Conservation (phyloP, 1,284 basidiomycete genomes). For the Pterula multifida region DNA sequence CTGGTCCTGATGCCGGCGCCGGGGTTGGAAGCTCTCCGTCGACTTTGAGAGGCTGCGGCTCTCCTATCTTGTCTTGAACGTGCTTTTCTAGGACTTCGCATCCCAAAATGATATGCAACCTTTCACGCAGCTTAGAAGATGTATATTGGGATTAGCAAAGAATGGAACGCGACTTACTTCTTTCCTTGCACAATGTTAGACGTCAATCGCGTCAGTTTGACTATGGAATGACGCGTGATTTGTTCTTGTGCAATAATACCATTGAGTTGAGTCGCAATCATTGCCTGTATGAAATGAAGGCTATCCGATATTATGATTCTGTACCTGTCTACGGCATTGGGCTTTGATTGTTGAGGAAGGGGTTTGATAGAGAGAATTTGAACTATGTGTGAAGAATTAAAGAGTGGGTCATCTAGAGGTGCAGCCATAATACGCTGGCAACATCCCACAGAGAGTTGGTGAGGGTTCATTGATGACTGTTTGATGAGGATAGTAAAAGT, state of each 20-base stretch:
- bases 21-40: neutral
- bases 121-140: constrained; percentile 19
- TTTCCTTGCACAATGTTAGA: constrained; percentile 81
- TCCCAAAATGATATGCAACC: constrained; percentile 77
- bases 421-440: constrained; percentile 37
- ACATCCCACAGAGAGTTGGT: constrained; percentile 47
- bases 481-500: neutral
- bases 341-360: constrained; percentile 37
- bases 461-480: constrained; percentile 19
- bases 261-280: constrained; percentile 93
- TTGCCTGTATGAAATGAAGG: constrained; percentile 74
- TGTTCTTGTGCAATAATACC: constrained; percentile 57
- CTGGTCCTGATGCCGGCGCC: constrained; percentile 6
- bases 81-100: constrained; percentile 21
- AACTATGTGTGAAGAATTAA: constrained; percentile 49
- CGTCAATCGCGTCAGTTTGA: constrained; percentile 68
- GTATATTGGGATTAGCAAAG: constrained; percentile 2
- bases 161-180: constrained; percentile 37
- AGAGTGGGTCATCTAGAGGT: constrained; percentile 36
- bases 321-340: constrained; percentile 40
- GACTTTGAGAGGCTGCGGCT: constrained; percentile 5
- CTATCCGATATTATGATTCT: constrained; percentile 78
- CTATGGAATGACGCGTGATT: constrained; percentile 64
- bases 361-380: constrained; percentile 80
- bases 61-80: constrained; percentile 8